Evolutionary conservation across 1,284 basidiomycete genomes (phyloP).

Genomic region (Malassezia furfur): DNA sequence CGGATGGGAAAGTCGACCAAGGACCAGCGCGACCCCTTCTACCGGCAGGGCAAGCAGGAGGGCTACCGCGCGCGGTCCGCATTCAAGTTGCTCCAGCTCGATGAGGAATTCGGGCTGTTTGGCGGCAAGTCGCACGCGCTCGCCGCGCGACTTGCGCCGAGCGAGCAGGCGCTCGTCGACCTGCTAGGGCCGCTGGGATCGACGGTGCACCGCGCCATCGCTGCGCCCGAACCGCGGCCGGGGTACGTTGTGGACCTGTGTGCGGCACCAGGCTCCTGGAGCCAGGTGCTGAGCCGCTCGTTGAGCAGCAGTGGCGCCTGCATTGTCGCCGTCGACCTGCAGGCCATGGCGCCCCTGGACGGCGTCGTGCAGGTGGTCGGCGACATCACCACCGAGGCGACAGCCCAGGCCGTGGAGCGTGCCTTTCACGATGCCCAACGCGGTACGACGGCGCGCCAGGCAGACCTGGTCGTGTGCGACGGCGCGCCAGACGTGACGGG

Average conservation of each 20-base stretch:
- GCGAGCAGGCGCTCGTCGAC: neutral
- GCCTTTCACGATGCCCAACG: slow-evolving; percentile 45
- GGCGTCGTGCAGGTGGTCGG: slow-evolving; percentile 54
- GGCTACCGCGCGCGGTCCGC: slow-evolving; percentile 55
- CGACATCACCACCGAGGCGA: slow-evolving; percentile 55
- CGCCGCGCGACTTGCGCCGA: neutral
- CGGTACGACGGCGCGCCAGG: neutral
- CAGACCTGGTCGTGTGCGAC: slow-evolving; percentile 56
- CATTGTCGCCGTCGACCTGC: slow-evolving; percentile 55
- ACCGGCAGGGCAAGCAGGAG: slow-evolving; percentile 51
- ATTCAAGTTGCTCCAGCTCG: slow-evolving; percentile 53
- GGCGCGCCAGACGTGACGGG: slow-evolving; percentile 58
- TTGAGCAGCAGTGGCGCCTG: slow-evolving; percentile 26
- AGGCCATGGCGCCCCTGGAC: slow-evolving; percentile 55
- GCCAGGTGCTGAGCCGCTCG: slow-evolving; percentile 48
- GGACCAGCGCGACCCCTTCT: slow-evolving; percentile 55
- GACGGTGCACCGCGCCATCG: neutral
- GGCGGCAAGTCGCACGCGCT: slow-evolving; percentile 26
- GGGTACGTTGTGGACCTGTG: slow-evolving; percentile 55
- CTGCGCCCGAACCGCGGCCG: neutral
- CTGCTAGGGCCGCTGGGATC: neutral
- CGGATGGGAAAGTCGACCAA: slow-evolving; percentile 46
- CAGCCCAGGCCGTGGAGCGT: slow-evolving; percentile 52
- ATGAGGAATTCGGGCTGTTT: slow-evolving; percentile 55
- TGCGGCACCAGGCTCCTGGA: slow-evolving; percentile 54